These are phyloP conservation scores for Stellera chamaejasme DNA, from an alignment of 345 rosid species.

Conservation along the genomic window DNA sequence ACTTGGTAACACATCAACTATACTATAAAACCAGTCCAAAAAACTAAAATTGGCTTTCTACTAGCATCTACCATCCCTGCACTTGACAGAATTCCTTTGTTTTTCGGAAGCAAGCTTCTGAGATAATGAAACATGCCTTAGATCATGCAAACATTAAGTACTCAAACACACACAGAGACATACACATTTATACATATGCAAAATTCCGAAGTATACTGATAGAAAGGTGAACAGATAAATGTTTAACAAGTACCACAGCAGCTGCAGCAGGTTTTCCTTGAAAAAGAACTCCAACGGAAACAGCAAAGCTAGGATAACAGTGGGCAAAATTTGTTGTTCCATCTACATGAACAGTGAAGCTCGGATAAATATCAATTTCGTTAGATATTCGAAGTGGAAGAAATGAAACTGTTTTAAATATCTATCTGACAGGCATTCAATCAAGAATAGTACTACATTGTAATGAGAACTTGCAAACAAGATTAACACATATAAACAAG, in stretches of 20 bases:
- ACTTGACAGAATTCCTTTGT: no score
- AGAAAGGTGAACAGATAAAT: not conserved
- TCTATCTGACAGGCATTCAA: not conserved
- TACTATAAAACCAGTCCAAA: no score
- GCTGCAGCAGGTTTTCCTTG: constrained; percentile 85
- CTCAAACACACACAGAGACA: not conserved
- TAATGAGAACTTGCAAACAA: no score
- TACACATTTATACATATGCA: constrained; percentile 11
- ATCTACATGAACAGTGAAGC: constrained; percentile 33
- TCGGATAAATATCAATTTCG: not conserved
- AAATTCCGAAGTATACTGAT: not conserved
- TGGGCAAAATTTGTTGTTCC: constrained; percentile 98
- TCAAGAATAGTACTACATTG: not conserved
- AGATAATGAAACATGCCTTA: no score
- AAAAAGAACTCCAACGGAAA: constrained; percentile 84
- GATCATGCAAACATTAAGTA: no score
- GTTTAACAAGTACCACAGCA: constrained; percentile 52
- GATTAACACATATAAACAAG: no score
- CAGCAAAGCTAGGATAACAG: constrained; percentile 96
- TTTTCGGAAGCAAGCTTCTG: no score
- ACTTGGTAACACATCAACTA: no score
- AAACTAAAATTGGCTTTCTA: no score
- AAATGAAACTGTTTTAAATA: not conserved
- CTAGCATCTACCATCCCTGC: no score
- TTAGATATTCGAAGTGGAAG: constrained; percentile 3